Evolutionary conservation across 371 early-diverging fungal genomes (phyloP), one percentile per base, ranked within the genome.

Genomic region (Rhizopus sp.): DNA sequence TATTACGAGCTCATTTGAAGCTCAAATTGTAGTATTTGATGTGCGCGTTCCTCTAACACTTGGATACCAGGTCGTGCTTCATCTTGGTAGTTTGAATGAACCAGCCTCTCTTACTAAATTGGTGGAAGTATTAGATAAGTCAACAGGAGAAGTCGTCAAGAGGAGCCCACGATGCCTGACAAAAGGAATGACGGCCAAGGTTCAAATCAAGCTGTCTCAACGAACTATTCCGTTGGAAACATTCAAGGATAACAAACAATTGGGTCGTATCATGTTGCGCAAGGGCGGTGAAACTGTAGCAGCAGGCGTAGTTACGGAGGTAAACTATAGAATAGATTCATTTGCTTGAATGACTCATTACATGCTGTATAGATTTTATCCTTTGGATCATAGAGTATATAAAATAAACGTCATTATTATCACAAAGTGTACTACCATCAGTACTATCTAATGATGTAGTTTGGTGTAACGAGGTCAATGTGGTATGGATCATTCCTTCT

Each of bases 21-120:
- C 93, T 6, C 91, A 91, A 64, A 90, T 98, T 47, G 89, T 95
- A 6, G 92, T 95, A 7, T 95, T 97, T 82, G 96, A 98, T 57
- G 77, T 92, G 37, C 83, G 81, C 42, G 82, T 91, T 29, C 96
- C 96, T 0, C 85, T 98, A 30, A 98, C 97, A 9, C 85, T 85
- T n/a, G 98, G 98, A 17, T 92, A 86, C 55, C 90, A 92, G 5
- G 86, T 88, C 37, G 82, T 93, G 12, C 70, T 96, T 51, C 93
- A 96, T 69, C 84, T 89, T 45, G 90, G 89, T 57, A 88, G 89
- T 60, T 72, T 90, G 30, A 86, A 88, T 57, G 91, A 93, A 42
- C 88, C 94, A 1, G 94, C 87, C 1, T 71, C 73, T 1, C 71
- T 98, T n/a, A 70, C 81, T 7, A 87, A 86, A 64, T 77, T 98